A percentile compares a stretch with the other conserved stretches of the same genome.
Evolutionary conservation across 805 yeast species (phyloP).

Genomic region (Yamadazyma philogaea): DNA sequence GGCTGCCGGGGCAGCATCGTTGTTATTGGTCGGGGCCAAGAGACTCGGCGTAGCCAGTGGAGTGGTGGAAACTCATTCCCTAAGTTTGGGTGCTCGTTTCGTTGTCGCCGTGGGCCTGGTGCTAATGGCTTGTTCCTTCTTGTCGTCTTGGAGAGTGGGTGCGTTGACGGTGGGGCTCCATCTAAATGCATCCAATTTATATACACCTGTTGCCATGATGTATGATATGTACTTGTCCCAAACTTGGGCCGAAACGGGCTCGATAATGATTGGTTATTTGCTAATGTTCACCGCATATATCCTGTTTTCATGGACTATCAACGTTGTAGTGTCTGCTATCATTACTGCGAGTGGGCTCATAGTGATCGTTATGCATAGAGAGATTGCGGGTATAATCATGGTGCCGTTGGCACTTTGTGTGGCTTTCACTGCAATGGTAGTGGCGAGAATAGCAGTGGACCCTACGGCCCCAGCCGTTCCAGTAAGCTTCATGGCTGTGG

Average conservation of each 20-base stretch:
- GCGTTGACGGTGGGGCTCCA: not conserved
- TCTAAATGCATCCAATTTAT: not conserved
- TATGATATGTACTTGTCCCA: not conserved
- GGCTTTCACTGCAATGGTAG: not conserved
- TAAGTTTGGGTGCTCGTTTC: not conserved
- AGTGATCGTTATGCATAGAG: not conserved
- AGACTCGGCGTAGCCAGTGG: not conserved
- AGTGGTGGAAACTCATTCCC: not conserved
- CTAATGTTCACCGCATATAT: not conserved
- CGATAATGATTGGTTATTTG: not conserved
- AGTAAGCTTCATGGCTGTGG: not conserved
- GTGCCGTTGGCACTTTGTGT: not conserved
- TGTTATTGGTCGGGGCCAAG: not conserved
- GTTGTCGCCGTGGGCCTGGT: not conserved
- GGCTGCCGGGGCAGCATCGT: constrained; percentile 1
- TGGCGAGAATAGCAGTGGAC: not conserved
- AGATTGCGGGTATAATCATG: not conserved
- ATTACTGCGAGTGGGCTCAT: not conserved
- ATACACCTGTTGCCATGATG: constrained; percentile 2
- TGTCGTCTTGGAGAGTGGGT: not conserved
- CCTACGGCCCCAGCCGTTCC: not conserved
- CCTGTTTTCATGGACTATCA: not conserved
- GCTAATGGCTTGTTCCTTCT: not conserved
- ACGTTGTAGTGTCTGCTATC: not conserved
- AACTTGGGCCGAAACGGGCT: not conserved